These are phyloP conservation scores for Ophiosphaerella narmari DNA, from an alignment of 2,329 filamentous ascomycete species.

Conservation along the genomic window DNA sequence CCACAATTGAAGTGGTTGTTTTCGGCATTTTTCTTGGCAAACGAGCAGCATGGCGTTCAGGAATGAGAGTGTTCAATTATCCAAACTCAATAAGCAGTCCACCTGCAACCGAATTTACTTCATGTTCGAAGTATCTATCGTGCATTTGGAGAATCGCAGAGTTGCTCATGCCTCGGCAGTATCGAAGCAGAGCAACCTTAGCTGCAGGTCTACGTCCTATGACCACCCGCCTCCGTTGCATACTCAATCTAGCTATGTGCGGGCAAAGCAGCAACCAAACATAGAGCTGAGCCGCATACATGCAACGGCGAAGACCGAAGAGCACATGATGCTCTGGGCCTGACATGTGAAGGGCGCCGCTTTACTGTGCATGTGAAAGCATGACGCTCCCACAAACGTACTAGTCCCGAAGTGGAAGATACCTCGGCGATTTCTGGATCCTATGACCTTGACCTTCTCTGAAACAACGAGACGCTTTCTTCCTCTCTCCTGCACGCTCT, in stretches of 20 bases:
- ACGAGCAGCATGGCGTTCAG: slow-evolving; percentile 36
- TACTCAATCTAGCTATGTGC: too few relatives aligned
- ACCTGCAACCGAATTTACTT: too few relatives aligned
- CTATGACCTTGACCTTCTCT: slow-evolving; percentile 15
- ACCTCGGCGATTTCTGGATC: slow-evolving; percentile 17
- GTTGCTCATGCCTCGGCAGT: too few relatives aligned
- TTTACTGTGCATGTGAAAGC: slow-evolving; percentile 18
- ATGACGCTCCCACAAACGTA: slow-evolving; percentile 18
- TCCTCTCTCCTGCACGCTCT: slow-evolving; percentile 5
- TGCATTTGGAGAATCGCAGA: too few relatives aligned
- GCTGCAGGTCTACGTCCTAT: too few relatives aligned
- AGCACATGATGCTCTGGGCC: slow-evolving; percentile 2
- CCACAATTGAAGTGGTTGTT: slow-evolving; percentile 12
- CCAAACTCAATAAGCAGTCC: too few relatives aligned
- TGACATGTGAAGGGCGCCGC: slow-evolving; percentile 25
- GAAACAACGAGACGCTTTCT: neutral
- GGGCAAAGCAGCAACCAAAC: too few relatives aligned
- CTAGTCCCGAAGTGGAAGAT: slow-evolving; percentile 15
- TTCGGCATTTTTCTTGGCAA: slow-evolving; percentile 2
- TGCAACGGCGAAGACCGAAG: neutral
- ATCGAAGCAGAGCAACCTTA: too few relatives aligned
- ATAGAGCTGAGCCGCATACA: neutral
- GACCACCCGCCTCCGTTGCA: too few relatives aligned
- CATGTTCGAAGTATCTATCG: too few relatives aligned
- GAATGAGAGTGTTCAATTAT: neutral